Base-by-base conservation (phyloP, 225 moss, liverwort and hornwort genomes). In the Ulota crispa region DNA sequence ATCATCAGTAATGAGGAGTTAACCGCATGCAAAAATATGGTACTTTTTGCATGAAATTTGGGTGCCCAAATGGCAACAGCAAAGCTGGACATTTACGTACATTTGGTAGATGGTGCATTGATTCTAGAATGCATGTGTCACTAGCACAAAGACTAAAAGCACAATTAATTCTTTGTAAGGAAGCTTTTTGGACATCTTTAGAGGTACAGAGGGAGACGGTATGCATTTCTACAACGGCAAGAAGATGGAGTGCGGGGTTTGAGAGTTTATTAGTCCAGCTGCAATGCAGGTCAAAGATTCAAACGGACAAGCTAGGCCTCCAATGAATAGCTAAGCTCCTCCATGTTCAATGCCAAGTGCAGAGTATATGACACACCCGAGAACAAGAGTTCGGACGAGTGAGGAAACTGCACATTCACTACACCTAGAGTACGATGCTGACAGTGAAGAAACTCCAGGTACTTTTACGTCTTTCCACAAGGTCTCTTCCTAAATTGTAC, bases 381-480 rank as follows among this genome's bases (percentile, higher is more conserved):
- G 59, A 37, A 12, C 30, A n/a, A 73, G 37, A 32, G 70, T 52
- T 20, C 56, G 52, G 52, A 61, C 23, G 54, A 20, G 64, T 55
- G 85, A 80, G 61, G 77, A 73, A 67, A 66, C 57, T 68, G 41
- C 70, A 12, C 61, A 68, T 19, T 26, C 54, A 27, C 20, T 54
- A 1, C 64, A 75, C 63, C 65, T 68, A 13, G 71, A 62, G 21
- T 76, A 82, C 27, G 79, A 88, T 14, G 80, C 64, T 1, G 72
- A 73, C 26, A 69, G 73, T 43, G 80, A 83, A 86, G 80, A 83
- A 88, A 83, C 59, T 52, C 47, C 63, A 83, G 88, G 85, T 86
- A 41, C 62, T 26, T n/a, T 39, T 45, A 39, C 20, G 36, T 57
- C 65, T 34, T 12, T 26, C 2, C 26, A 13, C 26, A 26, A 59